Base-by-base conservation (phyloP, 73 alveolate genomes). In the Breviolum minutum region DNA sequence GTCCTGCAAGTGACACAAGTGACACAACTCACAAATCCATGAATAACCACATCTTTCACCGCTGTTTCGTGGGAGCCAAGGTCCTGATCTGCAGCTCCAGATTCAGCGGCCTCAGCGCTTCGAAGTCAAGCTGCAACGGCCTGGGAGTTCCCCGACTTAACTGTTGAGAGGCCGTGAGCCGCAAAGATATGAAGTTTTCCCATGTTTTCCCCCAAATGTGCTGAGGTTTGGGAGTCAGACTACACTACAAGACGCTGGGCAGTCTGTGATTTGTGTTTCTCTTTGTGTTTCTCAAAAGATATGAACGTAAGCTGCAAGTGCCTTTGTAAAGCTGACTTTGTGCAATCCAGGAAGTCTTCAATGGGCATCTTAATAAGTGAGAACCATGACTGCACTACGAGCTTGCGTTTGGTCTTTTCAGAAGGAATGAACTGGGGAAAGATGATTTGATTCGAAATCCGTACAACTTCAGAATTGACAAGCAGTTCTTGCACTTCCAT, bases 221-320 rank as follows among this genome's bases (percentile, higher is more conserved):
- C 79, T 61, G 54, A 85, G 94, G 94, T 27, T 86, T 86, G 94
- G 94, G 94, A 61, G 80, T 86, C 16, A 24, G 94, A 79, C 79
- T 86, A 63, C 94, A 86, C 94, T 86, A 62, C 94, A 86, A 86
- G 94, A 62, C 30, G 16, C 94, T 63, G 29, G 29, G 93, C 73
- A 60, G 76, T 7, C 26, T 63, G 9, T 20, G 14, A 22, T 60
- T 83, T 9, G 19, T 13, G 2, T 40, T n/a, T 9, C 63, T 0
- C 6, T 77, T 29, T 16, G 48, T 29, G 63, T 27, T 30, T 11
- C 19, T 12, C 19, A 27, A 30, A 9, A 8, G 16, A 77, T 8
- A 30, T 27, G 54, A 40, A 40, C 54, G 54, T 3, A 40, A 30
- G 86, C 63, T 27, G 17, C 74, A 66, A 11, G 17, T 66, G 24